phyloP scores from a whole-genome alignment of 768 basidiomycete genomes.

The Termitomyces sp. region DNA sequence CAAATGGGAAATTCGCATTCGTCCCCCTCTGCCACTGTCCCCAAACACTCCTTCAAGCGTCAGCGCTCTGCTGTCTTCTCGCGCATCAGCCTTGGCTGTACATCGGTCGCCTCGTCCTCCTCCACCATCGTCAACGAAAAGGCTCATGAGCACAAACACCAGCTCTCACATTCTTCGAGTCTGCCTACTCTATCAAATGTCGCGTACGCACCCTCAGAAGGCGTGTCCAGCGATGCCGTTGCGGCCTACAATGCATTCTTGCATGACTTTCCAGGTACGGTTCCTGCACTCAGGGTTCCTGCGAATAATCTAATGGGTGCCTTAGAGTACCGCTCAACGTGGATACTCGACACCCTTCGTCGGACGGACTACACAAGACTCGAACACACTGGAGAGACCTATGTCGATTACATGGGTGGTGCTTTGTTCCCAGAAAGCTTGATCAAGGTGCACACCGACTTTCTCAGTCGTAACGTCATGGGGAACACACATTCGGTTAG shows the following conservation, averaged over 20 bases:
- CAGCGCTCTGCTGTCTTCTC: constrained; percentile 33
- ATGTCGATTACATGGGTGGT: constrained; percentile 86
- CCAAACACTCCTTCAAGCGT: constrained; percentile 19
- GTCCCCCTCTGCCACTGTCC: constrained; percentile 4
- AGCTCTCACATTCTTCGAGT: constrained; percentile 17
- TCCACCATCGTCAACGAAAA: constrained; percentile 28
- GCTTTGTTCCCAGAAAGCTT: constrained; percentile 77
- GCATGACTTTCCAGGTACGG: constrained; percentile 31
- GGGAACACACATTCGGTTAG: constrained; percentile 86
- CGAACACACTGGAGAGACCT: constrained; percentile 61
- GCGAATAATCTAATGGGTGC: background rate
- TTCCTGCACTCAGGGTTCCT: background rate
- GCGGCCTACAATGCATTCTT: constrained; percentile 47
- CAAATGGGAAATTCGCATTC: constrained; percentile 30
- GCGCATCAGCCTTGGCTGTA: constrained; percentile 34
- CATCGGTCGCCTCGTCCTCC: constrained; percentile 28
- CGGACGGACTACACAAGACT: constrained; percentile 57
- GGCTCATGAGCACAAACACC: constrained; percentile 17
- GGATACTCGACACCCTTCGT: constrained; percentile 66
- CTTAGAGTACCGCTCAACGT: constrained; percentile 59
- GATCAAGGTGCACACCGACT: constrained; percentile 62
- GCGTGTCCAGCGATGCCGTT: constrained; percentile 29
- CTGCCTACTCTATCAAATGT: constrained; percentile 15
- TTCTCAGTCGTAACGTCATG: constrained; percentile 60
- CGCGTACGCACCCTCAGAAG: constrained; percentile 21